A percentile compares a stretch with the other conserved stretches of the same genome.
These are phyloP conservation scores for Kazachstania taianensis DNA, from an alignment of 805 yeast genomes.

Conservation along the genomic window DNA sequence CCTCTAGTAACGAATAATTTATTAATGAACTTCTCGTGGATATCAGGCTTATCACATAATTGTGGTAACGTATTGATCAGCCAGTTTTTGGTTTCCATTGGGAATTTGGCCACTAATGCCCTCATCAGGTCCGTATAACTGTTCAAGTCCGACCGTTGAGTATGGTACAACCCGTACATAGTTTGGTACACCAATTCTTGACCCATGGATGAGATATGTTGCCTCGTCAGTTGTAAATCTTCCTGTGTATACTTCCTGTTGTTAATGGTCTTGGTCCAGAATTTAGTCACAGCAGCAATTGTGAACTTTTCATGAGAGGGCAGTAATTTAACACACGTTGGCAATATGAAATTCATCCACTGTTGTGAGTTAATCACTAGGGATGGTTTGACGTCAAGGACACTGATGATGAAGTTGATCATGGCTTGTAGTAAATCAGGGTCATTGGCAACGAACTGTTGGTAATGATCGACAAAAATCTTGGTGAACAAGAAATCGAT, in stretches of 20 bases:
- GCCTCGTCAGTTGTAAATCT: constrained; percentile 32
- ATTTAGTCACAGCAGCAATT: constrained; percentile 39
- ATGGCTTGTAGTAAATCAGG: constrained; percentile 50
- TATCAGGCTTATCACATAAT: constrained; percentile 20
- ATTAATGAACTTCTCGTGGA: constrained; percentile 39
- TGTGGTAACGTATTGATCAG: constrained; percentile 24
- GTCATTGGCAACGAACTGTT: constrained; percentile 36
- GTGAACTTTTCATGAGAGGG: constrained; percentile 41
- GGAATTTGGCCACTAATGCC: constrained; percentile 39
- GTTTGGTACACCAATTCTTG: constrained; percentile 24
- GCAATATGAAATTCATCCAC: constrained; percentile 21
- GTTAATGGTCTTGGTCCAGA: constrained; percentile 41
- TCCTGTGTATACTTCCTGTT: constrained; percentile 37
- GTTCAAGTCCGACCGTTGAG: constrained; percentile 51
- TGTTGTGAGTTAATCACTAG: constrained; percentile 31
- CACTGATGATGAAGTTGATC: constrained; percentile 40
- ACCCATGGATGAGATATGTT: constrained; percentile 20
- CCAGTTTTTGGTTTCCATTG: constrained; percentile 43
- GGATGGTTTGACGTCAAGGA: constrained; percentile 41
- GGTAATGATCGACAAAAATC: constrained; percentile 30
- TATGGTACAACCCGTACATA: constrained; percentile 38
- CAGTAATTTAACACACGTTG: constrained; percentile 25
- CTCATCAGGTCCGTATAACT: constrained; percentile 45
- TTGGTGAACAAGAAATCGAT: constrained; percentile 31
- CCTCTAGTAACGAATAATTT: constrained; percentile 58